These are phyloP conservation scores for Urtica urens DNA, from an alignment of 306 rosid genomes.

Conservation along the genomic window DNA sequence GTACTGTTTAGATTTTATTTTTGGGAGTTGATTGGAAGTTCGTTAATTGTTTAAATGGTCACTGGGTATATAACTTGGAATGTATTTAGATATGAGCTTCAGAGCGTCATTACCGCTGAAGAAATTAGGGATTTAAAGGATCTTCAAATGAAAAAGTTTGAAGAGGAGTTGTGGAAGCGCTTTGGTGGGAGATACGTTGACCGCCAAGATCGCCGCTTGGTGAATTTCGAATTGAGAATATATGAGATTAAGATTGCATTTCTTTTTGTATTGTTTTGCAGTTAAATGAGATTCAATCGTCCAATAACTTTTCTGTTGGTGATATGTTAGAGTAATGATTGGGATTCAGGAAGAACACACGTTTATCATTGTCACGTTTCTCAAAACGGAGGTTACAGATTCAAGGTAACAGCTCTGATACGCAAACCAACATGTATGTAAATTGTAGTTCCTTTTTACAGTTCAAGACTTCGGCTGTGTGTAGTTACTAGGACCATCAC, in stretches of 20 bases:
- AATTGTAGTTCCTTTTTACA: too few species aligned
- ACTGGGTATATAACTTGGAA: not conserved
- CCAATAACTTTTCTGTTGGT: constrained; percentile 8
- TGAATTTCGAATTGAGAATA: constrained; percentile 14
- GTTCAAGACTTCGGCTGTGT: too few species aligned
- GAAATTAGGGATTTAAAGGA: constrained; percentile 28
- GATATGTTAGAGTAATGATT: constrained; percentile 44
- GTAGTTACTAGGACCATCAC: not conserved
- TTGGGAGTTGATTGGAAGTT: too few species aligned
- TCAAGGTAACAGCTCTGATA: too few species aligned
- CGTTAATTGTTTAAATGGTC: too few species aligned
- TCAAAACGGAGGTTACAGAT: constrained; percentile 33
- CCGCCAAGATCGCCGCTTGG: constrained; percentile 33
- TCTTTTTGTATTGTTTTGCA: not conserved
- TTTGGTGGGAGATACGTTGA: constrained; percentile 14
- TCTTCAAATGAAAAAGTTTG: constrained; percentile 35
- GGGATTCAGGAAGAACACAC: constrained; percentile 47
- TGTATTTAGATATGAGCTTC: constrained; percentile 24
- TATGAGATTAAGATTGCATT: not conserved
- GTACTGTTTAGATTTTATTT: too few species aligned
- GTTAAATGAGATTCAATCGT: not conserved
- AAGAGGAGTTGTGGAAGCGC: constrained; percentile 35
- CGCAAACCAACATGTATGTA: too few species aligned
- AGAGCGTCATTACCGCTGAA: constrained; percentile 18
- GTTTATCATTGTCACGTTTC: constrained; percentile 48